Conservation (phyloP, 2,329 filamentous ascomycete species). For the Aspergillus fructus region DNA sequence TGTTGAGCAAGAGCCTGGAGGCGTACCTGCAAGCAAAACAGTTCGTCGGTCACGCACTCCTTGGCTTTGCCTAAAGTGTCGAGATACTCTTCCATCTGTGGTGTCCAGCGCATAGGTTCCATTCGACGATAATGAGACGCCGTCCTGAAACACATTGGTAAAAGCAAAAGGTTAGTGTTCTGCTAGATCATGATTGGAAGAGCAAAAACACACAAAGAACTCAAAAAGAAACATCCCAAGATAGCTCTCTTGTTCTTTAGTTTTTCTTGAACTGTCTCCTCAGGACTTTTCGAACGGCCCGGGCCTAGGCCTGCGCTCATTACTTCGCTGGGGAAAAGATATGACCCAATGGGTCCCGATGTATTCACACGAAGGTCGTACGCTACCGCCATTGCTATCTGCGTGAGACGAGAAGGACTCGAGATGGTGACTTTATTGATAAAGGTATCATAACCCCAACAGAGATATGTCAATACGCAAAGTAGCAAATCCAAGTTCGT, state of each 20-base stretch:
- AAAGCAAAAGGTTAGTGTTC: neutral
- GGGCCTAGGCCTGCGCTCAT: neutral
- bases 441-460: neutral
- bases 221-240: neutral
- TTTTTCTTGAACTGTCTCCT: neutral
- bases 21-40: neutral
- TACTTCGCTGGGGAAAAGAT: neutral
- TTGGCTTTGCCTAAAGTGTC: neutral
- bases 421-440: neutral
- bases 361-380: neutral
- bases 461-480: neutral
- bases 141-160: neutral
- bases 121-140: neutral
- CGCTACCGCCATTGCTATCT: neutral
- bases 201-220: neutral
- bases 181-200: neutral
- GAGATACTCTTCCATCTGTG: constrained; percentile 1
- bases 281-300: neutral
- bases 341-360: neutral
- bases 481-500: neutral
- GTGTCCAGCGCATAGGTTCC: neutral
- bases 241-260: neutral
- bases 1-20: neutral
- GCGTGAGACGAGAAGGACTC: neutral
- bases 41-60: neutral